Conservation (phyloP, 192 early-diverging fungal genomes). For the Coemansia reversa region DNA sequence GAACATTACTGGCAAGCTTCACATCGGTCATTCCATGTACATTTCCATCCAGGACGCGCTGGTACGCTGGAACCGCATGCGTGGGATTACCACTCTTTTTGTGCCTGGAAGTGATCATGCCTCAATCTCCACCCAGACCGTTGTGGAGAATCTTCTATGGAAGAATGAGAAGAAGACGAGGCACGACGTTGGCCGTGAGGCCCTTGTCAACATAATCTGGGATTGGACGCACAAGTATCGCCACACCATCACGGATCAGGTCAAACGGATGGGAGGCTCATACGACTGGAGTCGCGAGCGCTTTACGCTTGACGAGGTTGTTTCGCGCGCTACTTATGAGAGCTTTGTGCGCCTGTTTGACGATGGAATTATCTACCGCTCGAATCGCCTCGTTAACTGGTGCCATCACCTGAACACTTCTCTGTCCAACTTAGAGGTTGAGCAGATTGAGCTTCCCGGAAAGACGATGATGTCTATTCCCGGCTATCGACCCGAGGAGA, state of each 20-base stretch:
- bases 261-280: conserved; percentile 86
- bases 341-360: conserved; percentile 93
- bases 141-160: conserved; percentile 95
- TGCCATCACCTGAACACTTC: conserved; percentile 94
- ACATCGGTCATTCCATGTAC: conserved; percentile 93
- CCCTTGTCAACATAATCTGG: conserved; percentile 86
- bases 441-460: conserved; percentile 84
- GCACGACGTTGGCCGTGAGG: conserved; percentile 91
- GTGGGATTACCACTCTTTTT: conserved; percentile 90
- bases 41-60: conserved; percentile 93
- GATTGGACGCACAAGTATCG: conserved; percentile 93
- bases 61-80: conserved; percentile 97
- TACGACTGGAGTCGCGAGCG: conserved; percentile 90
- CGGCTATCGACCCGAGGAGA: conserved; percentile 88
- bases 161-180: conserved; percentile 79
- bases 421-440: conserved; percentile 95
- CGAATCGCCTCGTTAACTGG: conserved; percentile 98
- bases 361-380: conserved; percentile 94
- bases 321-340: conserved; percentile 84
- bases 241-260: conserved; percentile 80
- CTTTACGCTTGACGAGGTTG: conserved; percentile 90
- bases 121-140: conserved; percentile 94
- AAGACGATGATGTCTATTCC: conserved; percentile 83
- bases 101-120: conserved; percentile 96
- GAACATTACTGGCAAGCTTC: conserved; percentile 97